Conservation (phyloP, 2,329 filamentous ascomycete genomes). For the Colletotrichum sp. region DNA sequence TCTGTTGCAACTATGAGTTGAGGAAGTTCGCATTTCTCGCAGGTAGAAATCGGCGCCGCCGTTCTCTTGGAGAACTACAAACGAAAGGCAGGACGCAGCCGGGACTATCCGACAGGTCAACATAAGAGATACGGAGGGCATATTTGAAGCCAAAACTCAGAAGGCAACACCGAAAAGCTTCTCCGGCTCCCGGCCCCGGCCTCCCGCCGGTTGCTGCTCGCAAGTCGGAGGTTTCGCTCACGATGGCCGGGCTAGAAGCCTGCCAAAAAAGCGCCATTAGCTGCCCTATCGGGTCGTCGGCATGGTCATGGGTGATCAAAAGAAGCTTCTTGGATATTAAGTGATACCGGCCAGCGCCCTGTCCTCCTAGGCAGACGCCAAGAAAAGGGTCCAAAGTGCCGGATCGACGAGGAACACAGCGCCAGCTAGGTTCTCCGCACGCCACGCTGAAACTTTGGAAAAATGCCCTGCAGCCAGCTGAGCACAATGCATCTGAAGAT, state of each 20-base stretch:
- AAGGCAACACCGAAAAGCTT: neutral
- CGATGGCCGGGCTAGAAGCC: neutral
- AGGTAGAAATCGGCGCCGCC: neutral
- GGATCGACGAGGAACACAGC: neutral
- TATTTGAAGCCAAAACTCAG: neutral
- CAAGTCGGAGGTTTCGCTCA: neutral
- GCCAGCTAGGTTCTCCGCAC: slow-evolving; percentile 6
- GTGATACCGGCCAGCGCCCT: neutral
- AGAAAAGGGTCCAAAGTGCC: neutral
- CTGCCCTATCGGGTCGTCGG: neutral
- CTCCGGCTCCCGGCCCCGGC: neutral
- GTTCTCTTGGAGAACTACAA: neutral
- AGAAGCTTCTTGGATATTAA: neutral
- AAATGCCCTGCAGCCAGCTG: neutral
- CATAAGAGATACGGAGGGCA: neutral
- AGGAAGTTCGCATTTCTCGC: neutral
- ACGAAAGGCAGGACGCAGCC: neutral
- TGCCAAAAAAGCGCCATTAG: neutral
- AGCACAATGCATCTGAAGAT: neutral
- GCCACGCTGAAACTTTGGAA: neutral
- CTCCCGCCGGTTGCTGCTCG: neutral
- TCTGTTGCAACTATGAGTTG: neutral
- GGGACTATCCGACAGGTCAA: neutral
- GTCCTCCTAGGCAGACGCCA: neutral
- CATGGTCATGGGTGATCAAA: neutral